Base-by-base conservation (phyloP, 192 early-diverging fungal species). In the Coemansia sp. region DNA sequence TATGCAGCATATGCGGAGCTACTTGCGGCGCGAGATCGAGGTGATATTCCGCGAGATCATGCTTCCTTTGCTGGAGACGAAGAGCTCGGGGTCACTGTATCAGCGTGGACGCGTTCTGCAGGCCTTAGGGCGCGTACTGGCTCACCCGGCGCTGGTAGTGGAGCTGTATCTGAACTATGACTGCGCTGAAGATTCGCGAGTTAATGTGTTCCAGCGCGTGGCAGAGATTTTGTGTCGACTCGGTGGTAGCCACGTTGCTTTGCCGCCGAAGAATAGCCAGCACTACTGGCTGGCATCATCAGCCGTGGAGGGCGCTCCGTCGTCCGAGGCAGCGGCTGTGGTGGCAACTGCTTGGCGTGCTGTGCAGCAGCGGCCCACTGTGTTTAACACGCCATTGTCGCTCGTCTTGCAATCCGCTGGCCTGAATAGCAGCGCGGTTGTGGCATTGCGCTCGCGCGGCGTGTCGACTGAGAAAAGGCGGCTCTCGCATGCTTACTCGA, bases 151-250 rank as follows among this genome's bases (percentile, higher is more conserved):
- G 37, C 79, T 92, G 4, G 70, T 95, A 4, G 93, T 97, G 3
- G 95, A 97, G 69, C 86, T 97, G 26, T 97, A 95, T 65, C 79
- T 97, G 3, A 97, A 97, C 83, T 95, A 95, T 62, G 95, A 97
- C 78, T 97, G 95, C 71, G 88, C 92, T 59, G 74, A 86, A 42
- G 89, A 93, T 67, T 88, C 92, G 9, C 71, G 87, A 34, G 87
- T 93, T 71, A 97, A 95, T 61, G 89, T 95, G 65, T 97, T 92
- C 86, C 94, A 97, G 77, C 84, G 94, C 6, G 83, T 95, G 39
- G 89, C 94, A 24, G 79, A 82, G 67, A 61, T 66, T 2, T 37
- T 82, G 51, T 76, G 74, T 43, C 70, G 60, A 18, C 67, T 82
- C 5, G 69, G 71, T 18, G 79, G 63, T 36, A 61, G 39, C 18